These are phyloP conservation scores for Gossypium laxum DNA, from an alignment of 441 rosid genomes.

Conservation along the genomic window DNA sequence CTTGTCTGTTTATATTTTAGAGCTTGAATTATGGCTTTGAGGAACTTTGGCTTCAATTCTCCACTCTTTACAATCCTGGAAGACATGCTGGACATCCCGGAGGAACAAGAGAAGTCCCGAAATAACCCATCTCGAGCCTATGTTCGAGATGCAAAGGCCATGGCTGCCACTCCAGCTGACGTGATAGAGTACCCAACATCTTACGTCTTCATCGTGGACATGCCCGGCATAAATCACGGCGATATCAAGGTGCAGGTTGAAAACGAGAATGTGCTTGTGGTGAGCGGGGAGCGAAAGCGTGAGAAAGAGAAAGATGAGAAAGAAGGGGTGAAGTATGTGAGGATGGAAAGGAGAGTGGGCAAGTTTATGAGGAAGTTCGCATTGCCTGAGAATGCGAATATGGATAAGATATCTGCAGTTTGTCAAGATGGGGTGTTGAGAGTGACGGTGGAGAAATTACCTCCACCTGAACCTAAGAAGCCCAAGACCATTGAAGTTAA, in stretches of 20 bases:
- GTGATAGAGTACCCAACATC: constrained; percentile 34
- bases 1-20: background rate
- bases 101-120: constrained; percentile 25
- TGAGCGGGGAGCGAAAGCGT: constrained; percentile 30
- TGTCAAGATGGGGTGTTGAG: constrained; percentile 68
- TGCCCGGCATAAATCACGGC: constrained; percentile 44
- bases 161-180: constrained; percentile 64
- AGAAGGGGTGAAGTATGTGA: constrained; percentile 46
- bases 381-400: constrained; percentile 65
- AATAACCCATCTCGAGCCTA: constrained; percentile 38
- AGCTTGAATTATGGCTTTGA: constrained; percentile 22
- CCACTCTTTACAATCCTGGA: constrained; percentile 26
- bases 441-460: constrained; percentile 62
- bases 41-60: constrained; percentile 26
- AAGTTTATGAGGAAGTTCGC: constrained; percentile 75
- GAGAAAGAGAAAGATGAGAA: constrained; percentile 30
- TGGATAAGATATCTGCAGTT: constrained; percentile 51
- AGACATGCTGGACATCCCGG: constrained; percentile 34
- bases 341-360: constrained; percentile 77
- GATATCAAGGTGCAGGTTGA: constrained; percentile 44
- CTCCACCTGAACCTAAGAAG: constrained; percentile 76
- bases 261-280: constrained; percentile 32
- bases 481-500: constrained; percentile 64
- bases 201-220: constrained; percentile 48
- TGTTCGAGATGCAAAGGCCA: constrained; percentile 46